phyloP scores from a whole-genome alignment of 768 basidiomycete species.

The Naganishia vaughanmartiniae region DNA sequence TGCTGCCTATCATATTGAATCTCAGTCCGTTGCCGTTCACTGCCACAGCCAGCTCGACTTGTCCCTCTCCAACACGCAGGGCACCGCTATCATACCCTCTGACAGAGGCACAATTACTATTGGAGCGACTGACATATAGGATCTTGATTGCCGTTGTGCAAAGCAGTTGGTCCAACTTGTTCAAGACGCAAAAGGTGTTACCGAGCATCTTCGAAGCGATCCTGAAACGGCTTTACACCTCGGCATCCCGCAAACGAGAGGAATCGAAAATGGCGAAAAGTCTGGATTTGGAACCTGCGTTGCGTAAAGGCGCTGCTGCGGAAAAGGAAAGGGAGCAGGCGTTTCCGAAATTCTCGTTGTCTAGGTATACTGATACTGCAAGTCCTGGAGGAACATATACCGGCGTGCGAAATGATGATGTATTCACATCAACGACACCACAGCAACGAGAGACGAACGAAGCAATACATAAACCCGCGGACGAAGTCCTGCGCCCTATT shows the following conservation, averaged over 20 bases:
- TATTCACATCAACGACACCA: constrained; percentile 10
- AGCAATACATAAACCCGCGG: constrained; percentile 32
- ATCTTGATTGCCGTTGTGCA: constrained; percentile 29
- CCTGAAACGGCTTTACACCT: constrained; percentile 28
- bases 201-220: constrained; percentile 25
- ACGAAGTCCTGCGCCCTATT: constrained; percentile 30
- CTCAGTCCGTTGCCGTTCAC: constrained; percentile 29
- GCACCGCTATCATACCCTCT: constrained; percentile 7
- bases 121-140: constrained; percentile 18
- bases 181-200: constrained; percentile 22
- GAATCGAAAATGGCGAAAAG: neutral
- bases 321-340: neutral
- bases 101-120: neutral
- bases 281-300: neutral
- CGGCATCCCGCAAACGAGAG: neutral
- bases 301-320: neutral
- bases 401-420: constrained; percentile 36
- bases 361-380: neutral
- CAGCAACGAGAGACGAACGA: constrained; percentile 26
- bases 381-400: constrained; percentile 20
- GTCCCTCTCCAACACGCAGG: constrained; percentile 13
- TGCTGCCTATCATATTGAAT: constrained; percentile 38
- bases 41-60: constrained; percentile 37
- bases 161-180: constrained; percentile 31
- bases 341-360: neutral